Evolutionary conservation across 2,329 filamentous ascomycete genomes (phyloP).

Genomic region (Cordyceps pruinosa): DNA sequence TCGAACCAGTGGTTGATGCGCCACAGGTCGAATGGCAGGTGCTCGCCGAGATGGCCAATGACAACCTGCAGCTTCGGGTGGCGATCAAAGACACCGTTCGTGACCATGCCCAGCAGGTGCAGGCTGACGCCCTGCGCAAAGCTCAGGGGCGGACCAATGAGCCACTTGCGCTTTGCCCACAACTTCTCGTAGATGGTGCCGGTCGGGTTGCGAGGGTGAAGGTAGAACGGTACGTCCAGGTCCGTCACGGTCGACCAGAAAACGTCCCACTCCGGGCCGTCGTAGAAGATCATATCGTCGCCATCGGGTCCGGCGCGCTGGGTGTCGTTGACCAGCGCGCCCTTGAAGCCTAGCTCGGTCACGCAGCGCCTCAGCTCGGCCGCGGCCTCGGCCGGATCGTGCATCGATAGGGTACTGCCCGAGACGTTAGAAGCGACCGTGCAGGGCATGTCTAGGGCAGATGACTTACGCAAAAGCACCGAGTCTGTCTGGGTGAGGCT

Average conservation of each 20-base stretch:
- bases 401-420: slow-evolving; percentile 44
- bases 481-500: slow-evolving; percentile 32
- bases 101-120: slow-evolving; percentile 46
- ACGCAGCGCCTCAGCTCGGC: slow-evolving; percentile 47
- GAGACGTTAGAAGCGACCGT: neutral
- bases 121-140: slow-evolving; percentile 54
- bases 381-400: slow-evolving; percentile 43
- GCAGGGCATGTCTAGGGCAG: neutral
- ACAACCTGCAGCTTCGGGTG: slow-evolving; percentile 39
- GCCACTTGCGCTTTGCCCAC: slow-evolving; percentile 51
- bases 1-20: slow-evolving; percentile 50
- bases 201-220: slow-evolving; percentile 54
- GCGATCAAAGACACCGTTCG: slow-evolving; percentile 44
- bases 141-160: slow-evolving; percentile 51
- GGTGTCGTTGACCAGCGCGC: slow-evolving; percentile 55
- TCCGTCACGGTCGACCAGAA: slow-evolving; percentile 54
- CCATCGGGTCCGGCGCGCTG: slow-evolving; percentile 52
- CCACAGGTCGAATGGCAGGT: slow-evolving; percentile 43
- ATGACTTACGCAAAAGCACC: slow-evolving; percentile 39
- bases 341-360: slow-evolving; percentile 53
- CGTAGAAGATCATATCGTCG: slow-evolving; percentile 58
- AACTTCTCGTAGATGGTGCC: slow-evolving; percentile 51
- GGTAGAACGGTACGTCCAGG: slow-evolving; percentile 57
- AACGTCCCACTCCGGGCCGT: slow-evolving; percentile 50
- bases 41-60: slow-evolving; percentile 43